phyloP scores from a whole-genome alignment of 768 basidiomycete genomes.

The Psilocybe sp. region DNA sequence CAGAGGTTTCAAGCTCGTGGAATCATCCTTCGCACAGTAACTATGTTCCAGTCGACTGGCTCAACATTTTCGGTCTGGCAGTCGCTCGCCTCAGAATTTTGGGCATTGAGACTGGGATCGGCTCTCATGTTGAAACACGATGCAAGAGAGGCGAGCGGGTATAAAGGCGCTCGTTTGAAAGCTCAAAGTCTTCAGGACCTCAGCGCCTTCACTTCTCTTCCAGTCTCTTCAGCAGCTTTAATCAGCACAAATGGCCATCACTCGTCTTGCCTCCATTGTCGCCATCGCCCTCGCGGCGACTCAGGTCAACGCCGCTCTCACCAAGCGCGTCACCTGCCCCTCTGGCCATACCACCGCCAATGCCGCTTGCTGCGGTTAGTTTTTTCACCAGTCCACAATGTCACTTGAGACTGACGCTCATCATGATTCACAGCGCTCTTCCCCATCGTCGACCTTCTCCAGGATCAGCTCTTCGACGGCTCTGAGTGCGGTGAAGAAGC shows the following conservation, averaged over 20 bases:
- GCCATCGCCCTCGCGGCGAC: conserved; percentile 12
- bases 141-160: neutral
- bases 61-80: too few relatives aligned
- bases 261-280: conserved; percentile 16
- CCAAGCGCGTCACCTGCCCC: conserved; percentile 21
- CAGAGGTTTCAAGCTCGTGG: too few relatives aligned
- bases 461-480: conserved; percentile 27
- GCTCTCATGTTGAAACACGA: too few relatives aligned
- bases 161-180: conserved; percentile 2
- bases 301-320: conserved; percentile 14
- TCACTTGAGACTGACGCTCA: too few relatives aligned
- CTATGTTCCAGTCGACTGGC: too few relatives aligned
- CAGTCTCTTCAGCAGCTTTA: neutral
- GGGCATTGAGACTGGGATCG: too few relatives aligned
- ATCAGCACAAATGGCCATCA: conserved; percentile 14
- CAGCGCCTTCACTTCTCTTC: neutral
- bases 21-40: too few relatives aligned
- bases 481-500: conserved; percentile 30
- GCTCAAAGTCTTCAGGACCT: conserved; percentile 1
- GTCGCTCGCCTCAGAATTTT: too few relatives aligned
- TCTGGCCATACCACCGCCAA: conserved; percentile 22
- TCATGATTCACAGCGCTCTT: conserved; percentile 17
- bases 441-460: conserved; percentile 24
- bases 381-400: neutral
- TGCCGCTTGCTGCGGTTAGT: conserved; percentile 21